A percentile compares a stretch with the other conserved stretches of the same genome.
Evolutionary conservation across 345 rosid species (phyloP).

Genomic region (Eucalyptus pauciflora): DNA sequence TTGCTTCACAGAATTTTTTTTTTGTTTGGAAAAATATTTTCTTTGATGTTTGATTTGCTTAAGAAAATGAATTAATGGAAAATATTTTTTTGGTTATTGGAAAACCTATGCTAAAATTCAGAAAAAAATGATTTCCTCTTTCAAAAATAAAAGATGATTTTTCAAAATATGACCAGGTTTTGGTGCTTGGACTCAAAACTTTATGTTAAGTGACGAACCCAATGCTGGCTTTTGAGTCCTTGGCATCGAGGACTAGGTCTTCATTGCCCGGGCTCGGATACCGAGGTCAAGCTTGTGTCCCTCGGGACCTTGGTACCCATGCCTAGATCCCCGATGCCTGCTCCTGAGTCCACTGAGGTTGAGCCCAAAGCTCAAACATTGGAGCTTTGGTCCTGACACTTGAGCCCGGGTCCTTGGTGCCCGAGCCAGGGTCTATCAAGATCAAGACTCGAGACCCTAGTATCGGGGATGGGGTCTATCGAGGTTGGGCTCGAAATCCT

Average conservation of each 20-base stretch:
- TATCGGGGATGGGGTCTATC: background rate
- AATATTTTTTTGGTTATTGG: no score
- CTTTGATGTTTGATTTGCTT: background rate
- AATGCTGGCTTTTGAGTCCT: background rate
- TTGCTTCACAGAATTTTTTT: rapidly evolving
- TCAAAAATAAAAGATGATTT: no score
- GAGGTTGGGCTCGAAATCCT: background rate
- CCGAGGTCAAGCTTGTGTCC: rapidly evolving
- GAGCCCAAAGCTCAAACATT: background rate
- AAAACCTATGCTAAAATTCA: background rate
- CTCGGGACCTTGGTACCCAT: no score
- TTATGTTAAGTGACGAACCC: background rate
- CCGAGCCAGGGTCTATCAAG: rapidly evolving
- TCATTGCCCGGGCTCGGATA: rapidly evolving
- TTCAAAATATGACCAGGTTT: no score
- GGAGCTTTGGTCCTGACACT: background rate
- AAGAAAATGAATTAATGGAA: no score
- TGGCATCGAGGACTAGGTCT: background rate
- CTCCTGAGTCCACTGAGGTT: no score
- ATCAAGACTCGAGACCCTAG: background rate
- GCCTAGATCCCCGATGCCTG: no score
- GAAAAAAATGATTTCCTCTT: background rate
- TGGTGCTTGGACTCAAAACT: background rate
- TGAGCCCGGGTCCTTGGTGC: rapidly evolving
- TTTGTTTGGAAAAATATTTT: rapidly evolving